phyloP scores from a whole-genome alignment of 768 basidiomycete species.

The Hypholoma fasciculare region DNA sequence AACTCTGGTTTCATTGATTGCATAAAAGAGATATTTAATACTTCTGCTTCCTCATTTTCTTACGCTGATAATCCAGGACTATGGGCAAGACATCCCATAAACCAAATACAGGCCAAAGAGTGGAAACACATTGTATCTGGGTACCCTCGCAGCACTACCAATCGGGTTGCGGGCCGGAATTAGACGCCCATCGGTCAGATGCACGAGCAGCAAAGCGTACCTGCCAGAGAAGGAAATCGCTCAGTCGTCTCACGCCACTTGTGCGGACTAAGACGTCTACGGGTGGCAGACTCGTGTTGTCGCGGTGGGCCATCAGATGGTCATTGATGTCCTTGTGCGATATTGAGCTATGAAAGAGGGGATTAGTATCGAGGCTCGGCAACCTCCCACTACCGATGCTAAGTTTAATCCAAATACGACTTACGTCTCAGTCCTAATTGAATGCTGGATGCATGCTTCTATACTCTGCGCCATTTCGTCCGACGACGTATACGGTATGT shows the following conservation, averaged over 20 bases:
- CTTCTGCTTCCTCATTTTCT: too few relatives aligned
- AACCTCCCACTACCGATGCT: neutral
- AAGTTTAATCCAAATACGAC: neutral
- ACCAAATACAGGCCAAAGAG: neutral
- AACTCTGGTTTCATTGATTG: too few relatives aligned
- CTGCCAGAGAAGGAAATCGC: conserved; percentile 4
- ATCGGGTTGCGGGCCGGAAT: too few relatives aligned
- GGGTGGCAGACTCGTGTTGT: neutral
- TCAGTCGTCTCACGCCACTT: neutral
- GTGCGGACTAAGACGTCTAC: neutral
- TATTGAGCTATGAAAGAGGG: neutral
- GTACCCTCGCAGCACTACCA: neutral
- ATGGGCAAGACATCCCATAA: too few relatives aligned
- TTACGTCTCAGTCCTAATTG: neutral
- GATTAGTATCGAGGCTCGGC: neutral
- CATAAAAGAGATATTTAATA: too few relatives aligned
- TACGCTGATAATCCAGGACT: too few relatives aligned
- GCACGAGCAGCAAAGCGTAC: neutral
- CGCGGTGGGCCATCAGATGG: neutral
- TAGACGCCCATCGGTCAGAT: neutral
- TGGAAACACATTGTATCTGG: neutral
- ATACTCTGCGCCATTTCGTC: neutral
- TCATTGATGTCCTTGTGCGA: neutral
- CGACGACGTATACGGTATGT: neutral
- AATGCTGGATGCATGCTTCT: neutral